Evolutionary conservation across 164 flowering plant genomes (phyloP), one percentile per base, ranked within the genome.

Genomic region (Piper longum): DNA sequence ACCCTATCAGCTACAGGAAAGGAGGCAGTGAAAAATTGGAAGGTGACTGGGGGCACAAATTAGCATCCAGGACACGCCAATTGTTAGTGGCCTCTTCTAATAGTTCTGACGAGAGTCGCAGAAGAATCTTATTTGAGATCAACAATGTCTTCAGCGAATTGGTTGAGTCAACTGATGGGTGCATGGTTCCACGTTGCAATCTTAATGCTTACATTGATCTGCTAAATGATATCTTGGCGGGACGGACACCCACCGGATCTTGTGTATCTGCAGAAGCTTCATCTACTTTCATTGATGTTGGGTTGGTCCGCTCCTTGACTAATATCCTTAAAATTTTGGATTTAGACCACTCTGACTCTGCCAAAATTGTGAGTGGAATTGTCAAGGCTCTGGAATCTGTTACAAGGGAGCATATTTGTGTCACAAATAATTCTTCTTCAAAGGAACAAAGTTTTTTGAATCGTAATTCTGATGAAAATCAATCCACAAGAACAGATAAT

Each of bases 71-170:
- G 66, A 93, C 98, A 60, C 83, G 91, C 56, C 82, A 83, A 86
- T 87, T 89, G 71, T 70, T 92, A 68, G 96, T 89, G 16, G 96
- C 85, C 59, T 68, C 86, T 44, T 85, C 91, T 71, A 84, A 93
- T 64, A 91, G 98, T 43, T 92, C 98, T 58, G 68, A 82, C 70
- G 98, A 92, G 74, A 96, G 95, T 16, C 88, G 98, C 19, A 84
- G 79, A 64, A 71, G 98, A 64, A 91, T 89, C 16, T 77, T 87
- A 56, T 70, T 61, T 77, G 98, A 86, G 73, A 83, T 89, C 66
- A 91, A 82, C 56, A 83, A 84, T 74, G 89, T 85, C 18, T 77
- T 89, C 36, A 74, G 76, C 48, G 73, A 79, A 16, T 83, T 79
- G 60, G 71, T 68, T 54, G 95, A 76, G 67, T 77, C 80, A 76